Conservation (phyloP, 495 filamentous ascomycete genomes). For the Oidiodendron maius region DNA sequence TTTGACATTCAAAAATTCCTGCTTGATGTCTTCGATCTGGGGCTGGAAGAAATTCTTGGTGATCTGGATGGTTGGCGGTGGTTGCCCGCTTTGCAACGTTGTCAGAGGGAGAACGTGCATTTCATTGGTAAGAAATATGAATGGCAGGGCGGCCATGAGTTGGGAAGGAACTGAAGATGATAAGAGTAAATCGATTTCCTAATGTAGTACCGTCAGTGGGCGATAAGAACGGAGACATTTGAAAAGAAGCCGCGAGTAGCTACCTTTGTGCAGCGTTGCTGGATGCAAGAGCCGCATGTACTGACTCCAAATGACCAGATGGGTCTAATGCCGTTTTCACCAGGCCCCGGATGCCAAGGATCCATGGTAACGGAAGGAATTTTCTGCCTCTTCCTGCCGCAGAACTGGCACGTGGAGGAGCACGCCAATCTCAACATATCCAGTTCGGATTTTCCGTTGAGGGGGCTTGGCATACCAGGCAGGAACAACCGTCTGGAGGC, state of each 20-base stretch:
- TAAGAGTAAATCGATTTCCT: constrained; percentile 64
- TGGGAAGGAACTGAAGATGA: constrained; percentile 49
- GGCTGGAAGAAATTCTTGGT: constrained; percentile 56
- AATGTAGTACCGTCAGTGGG: constrained; percentile 12
- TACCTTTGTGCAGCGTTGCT: constrained; percentile 53
- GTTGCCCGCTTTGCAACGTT: constrained; percentile 37
- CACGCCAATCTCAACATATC: constrained; percentile 58
- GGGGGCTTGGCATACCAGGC: constrained; percentile 50
- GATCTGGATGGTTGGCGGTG: constrained; percentile 41
- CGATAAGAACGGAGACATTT: constrained; percentile 10
- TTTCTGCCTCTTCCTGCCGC: constrained; percentile 28
- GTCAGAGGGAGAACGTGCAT: constrained; percentile 49
- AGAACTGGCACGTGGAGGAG: constrained; percentile 49
- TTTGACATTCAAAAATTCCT: constrained; percentile 51
- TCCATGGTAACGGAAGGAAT: constrained; percentile 19
- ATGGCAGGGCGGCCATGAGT: constrained; percentile 57
- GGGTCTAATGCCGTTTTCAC: constrained; percentile 39
- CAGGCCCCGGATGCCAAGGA: constrained; percentile 47
- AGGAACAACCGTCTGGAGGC: constrained; percentile 47
- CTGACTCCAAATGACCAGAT: constrained; percentile 63
- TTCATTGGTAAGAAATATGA: constrained; percentile 53
- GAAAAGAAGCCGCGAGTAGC: constrained; percentile 12
- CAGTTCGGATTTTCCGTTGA: constrained; percentile 47
- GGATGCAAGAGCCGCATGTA: constrained; percentile 57
- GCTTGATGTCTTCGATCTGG: constrained; percentile 48